Conservation (phyloP, 2,329 filamentous ascomycete genomes). For the Corinectria fuckeliana region DNA sequence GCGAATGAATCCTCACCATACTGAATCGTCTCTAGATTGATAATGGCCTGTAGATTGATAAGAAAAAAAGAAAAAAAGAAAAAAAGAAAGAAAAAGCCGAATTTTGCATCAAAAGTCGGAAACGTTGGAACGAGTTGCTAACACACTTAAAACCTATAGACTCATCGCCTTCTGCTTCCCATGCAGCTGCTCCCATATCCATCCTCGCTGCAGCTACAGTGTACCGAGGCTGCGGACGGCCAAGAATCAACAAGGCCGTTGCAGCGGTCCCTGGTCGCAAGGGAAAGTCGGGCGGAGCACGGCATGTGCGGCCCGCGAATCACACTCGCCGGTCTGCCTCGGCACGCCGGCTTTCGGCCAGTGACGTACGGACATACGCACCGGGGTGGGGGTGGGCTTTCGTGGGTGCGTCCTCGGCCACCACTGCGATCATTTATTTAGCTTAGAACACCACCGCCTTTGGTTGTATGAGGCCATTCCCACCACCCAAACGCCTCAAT, state of each 20-base stretch:
- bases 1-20: constrained; percentile 9
- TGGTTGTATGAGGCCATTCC: constrained; percentile 20
- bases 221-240: constrained; percentile 15
- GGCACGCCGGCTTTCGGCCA: constrained; percentile 25
- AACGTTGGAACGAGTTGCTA: background rate
- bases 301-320: constrained; percentile 24
- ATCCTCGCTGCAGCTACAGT: background rate
- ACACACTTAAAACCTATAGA: background rate
- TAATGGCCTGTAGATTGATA: background rate
- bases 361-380: constrained; percentile 1
- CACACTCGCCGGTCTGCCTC: constrained; percentile 31
- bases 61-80: too few relatives aligned
- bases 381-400: too few relatives aligned
- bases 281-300: background rate
- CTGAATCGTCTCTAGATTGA: too few relatives aligned
- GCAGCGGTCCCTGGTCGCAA: background rate
- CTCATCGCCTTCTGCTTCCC: background rate
- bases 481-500: constrained; percentile 1
- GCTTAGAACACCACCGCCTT: constrained; percentile 10
- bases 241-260: background rate
- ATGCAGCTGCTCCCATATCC: background rate
- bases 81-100: background rate
- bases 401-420: constrained; percentile 32
- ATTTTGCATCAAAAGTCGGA: background rate
- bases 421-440: constrained; percentile 30